Conservation (phyloP, 163 green algal species). For the Prototheca stagnorum region DNA sequence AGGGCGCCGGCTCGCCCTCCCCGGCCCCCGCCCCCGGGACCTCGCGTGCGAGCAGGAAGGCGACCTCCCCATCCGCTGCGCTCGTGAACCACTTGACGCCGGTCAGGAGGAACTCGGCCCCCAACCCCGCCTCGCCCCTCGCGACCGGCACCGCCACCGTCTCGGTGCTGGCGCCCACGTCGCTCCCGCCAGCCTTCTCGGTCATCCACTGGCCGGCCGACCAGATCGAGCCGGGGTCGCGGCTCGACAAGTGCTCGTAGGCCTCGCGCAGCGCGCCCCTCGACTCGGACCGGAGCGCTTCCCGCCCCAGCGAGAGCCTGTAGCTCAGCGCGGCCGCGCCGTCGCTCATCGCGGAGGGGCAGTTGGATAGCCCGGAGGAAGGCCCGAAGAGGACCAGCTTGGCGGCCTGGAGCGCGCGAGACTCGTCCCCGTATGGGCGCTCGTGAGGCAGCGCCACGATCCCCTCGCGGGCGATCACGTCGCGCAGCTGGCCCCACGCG, state of each 20-base stretch:
- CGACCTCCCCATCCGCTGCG: slow-evolving; percentile 11
- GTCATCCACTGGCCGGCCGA: slow-evolving; percentile 13
- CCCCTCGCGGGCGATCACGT: slow-evolving; percentile 7
- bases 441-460: slow-evolving; percentile 11
- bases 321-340: slow-evolving; percentile 6
- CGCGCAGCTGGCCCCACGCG: neutral
- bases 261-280: slow-evolving; percentile 1
- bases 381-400: slow-evolving; percentile 13
- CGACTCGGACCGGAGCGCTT: neutral
- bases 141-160: slow-evolving; percentile 1
- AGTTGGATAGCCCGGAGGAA: slow-evolving; percentile 15
- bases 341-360: slow-evolving; percentile 15
- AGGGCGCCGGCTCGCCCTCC: neutral
- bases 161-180: slow-evolving; percentile 6
- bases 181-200: slow-evolving; percentile 4
- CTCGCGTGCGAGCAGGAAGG: slow-evolving; percentile 9
- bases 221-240: slow-evolving; percentile 7
- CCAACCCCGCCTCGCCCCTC: neutral
- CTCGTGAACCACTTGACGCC: slow-evolving; percentile 19
- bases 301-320: too few species aligned
- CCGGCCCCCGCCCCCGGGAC: neutral
- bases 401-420: slow-evolving; percentile 7
- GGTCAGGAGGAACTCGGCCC: slow-evolving; percentile 6
- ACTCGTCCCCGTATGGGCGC: slow-evolving; percentile 1
- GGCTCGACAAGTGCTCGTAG: slow-evolving; percentile 3